Conservation (phyloP, 1,284 basidiomycete species). For the Cutaneotrichosporon sp. region DNA sequence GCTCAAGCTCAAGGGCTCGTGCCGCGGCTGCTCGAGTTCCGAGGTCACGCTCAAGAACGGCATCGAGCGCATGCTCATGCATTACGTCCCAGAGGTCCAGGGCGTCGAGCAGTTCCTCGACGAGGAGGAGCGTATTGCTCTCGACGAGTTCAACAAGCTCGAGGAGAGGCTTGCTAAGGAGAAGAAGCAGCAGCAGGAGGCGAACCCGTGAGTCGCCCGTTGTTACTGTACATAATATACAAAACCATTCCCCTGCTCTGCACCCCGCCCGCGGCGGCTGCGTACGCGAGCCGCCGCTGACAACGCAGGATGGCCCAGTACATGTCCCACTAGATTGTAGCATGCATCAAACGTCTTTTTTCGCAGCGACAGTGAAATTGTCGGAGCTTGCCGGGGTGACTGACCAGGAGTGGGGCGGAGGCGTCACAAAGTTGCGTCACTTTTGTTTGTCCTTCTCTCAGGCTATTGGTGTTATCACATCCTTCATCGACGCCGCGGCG, state of each 20-base stretch:
- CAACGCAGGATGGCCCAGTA: slow-evolving; percentile 1
- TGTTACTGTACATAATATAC: neutral
- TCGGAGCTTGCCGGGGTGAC: no score
- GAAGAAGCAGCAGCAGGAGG: slow-evolving; percentile 34
- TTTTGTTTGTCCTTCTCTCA: no score
- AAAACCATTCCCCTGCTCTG: neutral
- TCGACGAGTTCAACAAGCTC: slow-evolving; percentile 87
- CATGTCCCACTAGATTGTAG: slow-evolving; percentile 4
- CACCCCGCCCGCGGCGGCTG: slow-evolving; percentile 2
- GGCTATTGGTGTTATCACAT: no score
- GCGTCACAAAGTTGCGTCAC: no score
- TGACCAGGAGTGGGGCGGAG: no score
- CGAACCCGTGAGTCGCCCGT: slow-evolving; percentile 1
- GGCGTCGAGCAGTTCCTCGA: slow-evolving; percentile 93
- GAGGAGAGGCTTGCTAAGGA: slow-evolving; percentile 66
- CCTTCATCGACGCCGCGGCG: no score
- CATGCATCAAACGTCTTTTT: neutral
- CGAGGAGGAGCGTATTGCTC: slow-evolving; percentile 79
- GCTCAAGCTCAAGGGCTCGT: slow-evolving; percentile 92
- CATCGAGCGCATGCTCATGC: slow-evolving; percentile 98
- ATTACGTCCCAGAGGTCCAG: slow-evolving; percentile 97
- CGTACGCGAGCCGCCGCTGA: neutral
- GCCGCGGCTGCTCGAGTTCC: slow-evolving; percentile 86
- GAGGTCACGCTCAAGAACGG: slow-evolving; percentile 93
- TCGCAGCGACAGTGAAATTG: no score